A percentile compares a stretch with the other conserved stretches of the same genome.
These are phyloP conservation scores for Chamaecyparis obtusa DNA, from an alignment of 75 land plant species.

Conservation along the genomic window DNA sequence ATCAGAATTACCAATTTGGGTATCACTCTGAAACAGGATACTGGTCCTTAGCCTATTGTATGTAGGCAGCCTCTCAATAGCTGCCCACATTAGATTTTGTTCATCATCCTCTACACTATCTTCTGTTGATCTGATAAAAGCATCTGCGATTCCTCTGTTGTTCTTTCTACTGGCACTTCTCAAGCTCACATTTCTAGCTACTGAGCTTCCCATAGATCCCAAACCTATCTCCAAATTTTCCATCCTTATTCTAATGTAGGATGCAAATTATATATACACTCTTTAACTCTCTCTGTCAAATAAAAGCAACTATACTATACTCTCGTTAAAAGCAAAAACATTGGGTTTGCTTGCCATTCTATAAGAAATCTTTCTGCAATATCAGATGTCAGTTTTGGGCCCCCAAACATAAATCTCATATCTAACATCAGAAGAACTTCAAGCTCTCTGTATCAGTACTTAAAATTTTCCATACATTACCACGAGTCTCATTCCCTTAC, in stretches of 20 bases:
- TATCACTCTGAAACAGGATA: not conserved
- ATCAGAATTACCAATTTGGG: not conserved
- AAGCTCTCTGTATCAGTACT: not conserved
- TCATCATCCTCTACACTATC: conserved; percentile 38
- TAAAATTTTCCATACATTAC: no score
- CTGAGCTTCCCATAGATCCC: not conserved
- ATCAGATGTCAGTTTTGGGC: no score
- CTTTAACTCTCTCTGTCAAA: not conserved
- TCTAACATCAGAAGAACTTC: not conserved
- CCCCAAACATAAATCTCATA: no score
- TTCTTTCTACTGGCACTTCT: not conserved
- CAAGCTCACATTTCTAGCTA: not conserved
- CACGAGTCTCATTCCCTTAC: no score
- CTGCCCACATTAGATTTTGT: conserved; percentile 74
- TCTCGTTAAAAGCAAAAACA: not conserved
- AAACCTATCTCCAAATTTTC: not conserved
- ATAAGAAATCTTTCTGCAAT: not conserved
- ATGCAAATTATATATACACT: no score
- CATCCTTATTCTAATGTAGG: not conserved
- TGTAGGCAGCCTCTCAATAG: conserved; percentile 73
- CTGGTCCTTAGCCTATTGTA: conserved; percentile 50
- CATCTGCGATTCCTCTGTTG: not conserved
- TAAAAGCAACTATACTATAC: not conserved
- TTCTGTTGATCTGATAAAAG: not conserved
- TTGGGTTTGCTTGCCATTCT: not conserved